These are phyloP conservation scores for Amaranthus tricolor DNA, from an alignment of 179 eudicot species.

Conservation along the genomic window DNA sequence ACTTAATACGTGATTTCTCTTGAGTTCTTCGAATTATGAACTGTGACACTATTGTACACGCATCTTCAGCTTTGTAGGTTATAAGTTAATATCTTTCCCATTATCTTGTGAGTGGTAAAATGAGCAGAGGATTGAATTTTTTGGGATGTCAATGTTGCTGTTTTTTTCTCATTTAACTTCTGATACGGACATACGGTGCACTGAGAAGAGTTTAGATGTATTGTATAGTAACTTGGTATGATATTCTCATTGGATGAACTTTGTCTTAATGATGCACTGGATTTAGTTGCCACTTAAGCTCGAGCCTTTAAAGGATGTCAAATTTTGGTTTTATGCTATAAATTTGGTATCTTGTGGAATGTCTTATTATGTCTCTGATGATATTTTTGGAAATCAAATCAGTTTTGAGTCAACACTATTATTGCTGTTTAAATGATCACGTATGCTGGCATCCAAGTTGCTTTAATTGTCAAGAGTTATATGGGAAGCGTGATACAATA, in stretches of 20 bases:
- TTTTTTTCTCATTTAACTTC: not conserved
- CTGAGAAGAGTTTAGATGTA: not conserved
- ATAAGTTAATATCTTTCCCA: not conserved
- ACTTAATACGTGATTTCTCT: no score
- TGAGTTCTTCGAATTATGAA: no score
- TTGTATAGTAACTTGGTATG: not conserved
- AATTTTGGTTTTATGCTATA: not conserved
- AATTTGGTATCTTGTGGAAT: not conserved
- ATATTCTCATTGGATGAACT: conserved; percentile 3
- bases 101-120: not conserved
- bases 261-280: not conserved
- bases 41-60: no score
- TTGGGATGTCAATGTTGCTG: not conserved
- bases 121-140: not conserved
- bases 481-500: conserved; percentile 3
- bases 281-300: not conserved
- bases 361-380: not conserved
- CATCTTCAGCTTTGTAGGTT: no score
- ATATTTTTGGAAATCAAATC: not conserved
- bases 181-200: not conserved
- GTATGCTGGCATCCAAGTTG: not conserved
- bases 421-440: not conserved
- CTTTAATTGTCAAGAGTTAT: not conserved
- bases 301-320: not conserved
- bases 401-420: not conserved